Evolutionary conservation across 2,329 filamentous ascomycete species (phyloP), one percentile per base, ranked within the genome.

Genomic region (Phaeosphaeriaceae sp.): DNA sequence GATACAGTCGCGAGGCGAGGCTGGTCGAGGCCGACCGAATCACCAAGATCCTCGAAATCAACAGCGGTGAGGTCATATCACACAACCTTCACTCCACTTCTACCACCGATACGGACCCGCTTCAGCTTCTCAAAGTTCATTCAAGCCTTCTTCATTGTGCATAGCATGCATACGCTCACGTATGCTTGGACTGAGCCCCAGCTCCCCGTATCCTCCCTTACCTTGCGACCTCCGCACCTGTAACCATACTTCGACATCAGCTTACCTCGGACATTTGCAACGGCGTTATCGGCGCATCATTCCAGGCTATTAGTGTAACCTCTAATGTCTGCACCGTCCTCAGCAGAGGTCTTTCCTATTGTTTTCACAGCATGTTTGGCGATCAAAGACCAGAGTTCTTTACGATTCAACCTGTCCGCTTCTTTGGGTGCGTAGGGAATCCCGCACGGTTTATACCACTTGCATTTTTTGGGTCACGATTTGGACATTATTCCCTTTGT

Each of bases 1-100:
- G 76, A 72, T 77, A 51, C 67, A 74, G 49, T 50, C 69, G 48
- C 67, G 76, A 60, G 72, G 73, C 50, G 74, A 79, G 65, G 70
- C 70, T 40, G 76, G 75, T 42, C 73, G 73, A 46, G 65, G 70
- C 31, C 68, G 71, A 36, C 72, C 71, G 20, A 75, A 74, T 53
- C 76, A 74, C 60, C 76, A 76, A 53, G 72, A 78, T 58, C 76
- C 71, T 53, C 70, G 70, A 51, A 74, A 79, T 58, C 72, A 77
- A 65, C 74, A 75, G 57, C 72, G 74, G 53, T 77, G 75, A 78
- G 61, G 53, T 24, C 51, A 45, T 20, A 33, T 44, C 27, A 48
- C 31, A 42, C 56, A 31, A 44, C 47, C 41, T 48, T 47, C 20
- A 10, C 42, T 60, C 50, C 31, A 27, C 45, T 54, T 50, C 52